A percentile compares a stretch with the other conserved stretches of the same genome.
phyloP scores from a whole-genome alignment of 495 filamentous ascomycete genomes.

The Hypoxylon rickii region DNA sequence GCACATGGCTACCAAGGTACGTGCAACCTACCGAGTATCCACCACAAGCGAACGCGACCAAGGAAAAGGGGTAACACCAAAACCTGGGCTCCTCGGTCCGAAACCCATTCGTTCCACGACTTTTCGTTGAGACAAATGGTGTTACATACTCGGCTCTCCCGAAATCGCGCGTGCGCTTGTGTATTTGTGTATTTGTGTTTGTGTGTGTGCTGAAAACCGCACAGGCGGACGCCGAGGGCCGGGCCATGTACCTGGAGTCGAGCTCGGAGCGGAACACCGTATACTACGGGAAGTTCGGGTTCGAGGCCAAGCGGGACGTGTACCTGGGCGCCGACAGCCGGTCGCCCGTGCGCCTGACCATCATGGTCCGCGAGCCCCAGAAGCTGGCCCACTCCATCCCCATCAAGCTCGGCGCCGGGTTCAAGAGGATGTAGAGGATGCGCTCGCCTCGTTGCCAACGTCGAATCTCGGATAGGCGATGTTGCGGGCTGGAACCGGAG shows the following conservation, averaged over 20 bases:
- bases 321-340: constrained; percentile 58
- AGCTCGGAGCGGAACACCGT: constrained; percentile 66
- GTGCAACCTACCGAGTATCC: too few relatives aligned
- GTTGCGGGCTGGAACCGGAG: not conserved
- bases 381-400: constrained; percentile 41
- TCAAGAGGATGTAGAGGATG: constrained; percentile 25
- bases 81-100: too few relatives aligned
- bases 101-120: too few relatives aligned
- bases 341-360: constrained; percentile 67
- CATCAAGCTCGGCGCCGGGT: constrained; percentile 41
- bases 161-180: not conserved
- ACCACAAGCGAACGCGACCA: too few relatives aligned
- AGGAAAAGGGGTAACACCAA: not conserved
- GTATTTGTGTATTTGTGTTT: not conserved
- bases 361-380: constrained; percentile 75
- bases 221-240: constrained; percentile 67
- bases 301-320: constrained; percentile 62
- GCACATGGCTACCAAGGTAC: constrained; percentile 64
- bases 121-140: too few relatives aligned
- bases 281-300: constrained; percentile 74
- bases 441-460: too few relatives aligned
- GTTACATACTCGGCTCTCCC: too few relatives aligned
- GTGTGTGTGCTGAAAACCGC: constrained; percentile 17
- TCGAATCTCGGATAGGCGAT: too few relatives aligned
- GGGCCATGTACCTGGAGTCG: constrained; percentile 74